Evolutionary conservation across 2,329 filamentous ascomycete species (phyloP).

Genomic region (Trematosphaeria pertusa): DNA sequence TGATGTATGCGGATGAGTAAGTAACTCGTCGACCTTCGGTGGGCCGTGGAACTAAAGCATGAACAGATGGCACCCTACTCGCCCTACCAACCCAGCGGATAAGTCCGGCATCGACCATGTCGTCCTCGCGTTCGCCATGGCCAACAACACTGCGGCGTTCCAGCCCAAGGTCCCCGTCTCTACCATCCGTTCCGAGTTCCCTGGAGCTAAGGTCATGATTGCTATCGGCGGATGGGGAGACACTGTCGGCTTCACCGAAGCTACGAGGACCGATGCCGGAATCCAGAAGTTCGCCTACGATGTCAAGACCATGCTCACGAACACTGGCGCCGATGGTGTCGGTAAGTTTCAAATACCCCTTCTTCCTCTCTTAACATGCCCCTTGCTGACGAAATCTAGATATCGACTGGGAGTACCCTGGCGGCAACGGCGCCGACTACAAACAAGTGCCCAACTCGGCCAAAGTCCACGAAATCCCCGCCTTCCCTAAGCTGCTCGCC

Average conservation of each 20-base stretch:
- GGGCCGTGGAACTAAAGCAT: too few relatives aligned
- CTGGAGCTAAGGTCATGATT: slow-evolving; percentile 69
- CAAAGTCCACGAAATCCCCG: slow-evolving; percentile 66
- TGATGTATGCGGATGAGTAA: slow-evolving; percentile 45
- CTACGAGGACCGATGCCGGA: slow-evolving; percentile 59
- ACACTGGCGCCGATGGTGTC: slow-evolving; percentile 70
- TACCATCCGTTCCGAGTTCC: slow-evolving; percentile 61
- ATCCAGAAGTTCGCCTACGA: slow-evolving; percentile 69
- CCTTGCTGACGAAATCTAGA: too few relatives aligned
- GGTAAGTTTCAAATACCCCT: too few relatives aligned
- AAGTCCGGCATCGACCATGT: slow-evolving; percentile 46
- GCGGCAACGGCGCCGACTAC: slow-evolving; percentile 74
- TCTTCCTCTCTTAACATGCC: too few relatives aligned
- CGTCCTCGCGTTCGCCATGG: slow-evolving; percentile 46
- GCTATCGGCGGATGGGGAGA: slow-evolving; percentile 81
- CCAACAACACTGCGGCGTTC: slow-evolving; percentile 54
- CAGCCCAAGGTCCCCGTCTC: slow-evolving; percentile 62
- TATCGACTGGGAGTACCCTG: slow-evolving; percentile 71
- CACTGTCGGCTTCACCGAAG: slow-evolving; percentile 66
- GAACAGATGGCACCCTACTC: slow-evolving; percentile 45
- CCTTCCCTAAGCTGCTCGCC: slow-evolving; percentile 66
- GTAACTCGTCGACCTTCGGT: too few relatives aligned
- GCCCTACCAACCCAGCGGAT: slow-evolving; percentile 31
- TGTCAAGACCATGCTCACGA: slow-evolving; percentile 67
- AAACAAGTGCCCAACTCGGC: slow-evolving; percentile 65